Evolutionary conservation across 768 basidiomycete species (phyloP).

Genomic region (Suillus subalutaceus): DNA sequence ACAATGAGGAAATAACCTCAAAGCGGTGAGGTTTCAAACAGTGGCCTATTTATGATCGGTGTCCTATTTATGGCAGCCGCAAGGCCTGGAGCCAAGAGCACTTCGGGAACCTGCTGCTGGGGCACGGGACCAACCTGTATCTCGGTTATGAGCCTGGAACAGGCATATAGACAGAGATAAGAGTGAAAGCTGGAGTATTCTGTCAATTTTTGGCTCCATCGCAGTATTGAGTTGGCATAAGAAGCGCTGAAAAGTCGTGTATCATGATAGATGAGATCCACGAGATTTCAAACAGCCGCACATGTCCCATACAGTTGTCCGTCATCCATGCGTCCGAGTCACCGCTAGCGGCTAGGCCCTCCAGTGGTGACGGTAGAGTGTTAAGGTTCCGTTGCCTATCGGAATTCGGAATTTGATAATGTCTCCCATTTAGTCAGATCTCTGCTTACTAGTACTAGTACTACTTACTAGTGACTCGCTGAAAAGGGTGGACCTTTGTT

Average conservation of each 20-base stretch:
- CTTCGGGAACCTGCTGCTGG: not conserved
- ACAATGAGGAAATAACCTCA: conserved; percentile 11
- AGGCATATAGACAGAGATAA: not conserved
- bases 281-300: not conserved
- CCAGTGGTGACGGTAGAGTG: too few relatives aligned
- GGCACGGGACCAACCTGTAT: not conserved
- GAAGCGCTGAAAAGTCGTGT: too few relatives aligned
- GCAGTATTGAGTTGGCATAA: too few relatives aligned
- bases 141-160: not conserved
- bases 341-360: too few relatives aligned
- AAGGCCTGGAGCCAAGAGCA: conserved; percentile 5
- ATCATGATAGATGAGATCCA: not conserved
- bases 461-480: not conserved
- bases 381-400: not conserved
- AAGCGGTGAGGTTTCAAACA: conserved; percentile 11
- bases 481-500: not conserved
- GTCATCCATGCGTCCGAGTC: not conserved
- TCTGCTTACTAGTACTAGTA: too few relatives aligned
- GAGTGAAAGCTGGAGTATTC: not conserved
- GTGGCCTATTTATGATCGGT: not conserved
- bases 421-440: not conserved
- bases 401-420: not conserved
- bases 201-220: too few relatives aligned
- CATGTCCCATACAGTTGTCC: not conserved
- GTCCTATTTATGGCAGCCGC: conserved; percentile 4